Percentiles rank a stretch among this genome's conserved stretches.
phyloP scores from a whole-genome alignment of 2,329 filamentous ascomycete genomes.

The Fusarium hostae region DNA sequence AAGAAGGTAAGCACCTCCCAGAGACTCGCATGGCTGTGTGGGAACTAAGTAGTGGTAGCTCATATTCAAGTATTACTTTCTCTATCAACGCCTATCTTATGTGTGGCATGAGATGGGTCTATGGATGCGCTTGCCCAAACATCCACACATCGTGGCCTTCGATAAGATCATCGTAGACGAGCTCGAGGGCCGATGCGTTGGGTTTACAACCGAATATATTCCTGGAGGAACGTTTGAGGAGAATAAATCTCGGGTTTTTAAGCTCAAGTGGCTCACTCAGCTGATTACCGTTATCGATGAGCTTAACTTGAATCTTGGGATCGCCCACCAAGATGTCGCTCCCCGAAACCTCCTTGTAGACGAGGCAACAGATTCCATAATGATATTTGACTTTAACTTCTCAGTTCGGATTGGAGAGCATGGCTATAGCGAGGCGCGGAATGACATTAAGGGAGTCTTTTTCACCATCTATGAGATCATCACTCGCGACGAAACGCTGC shows the following conservation, averaged over 20 bases:
- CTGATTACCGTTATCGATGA: slow-evolving; percentile 47
- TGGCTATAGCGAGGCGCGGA: slow-evolving; percentile 30
- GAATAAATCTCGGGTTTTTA: slow-evolving; percentile 47
- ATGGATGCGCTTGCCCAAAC: slow-evolving; percentile 49
- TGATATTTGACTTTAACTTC: slow-evolving; percentile 53
- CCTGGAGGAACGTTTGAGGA: slow-evolving; percentile 50
- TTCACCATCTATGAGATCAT: slow-evolving; percentile 54
- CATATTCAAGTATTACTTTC: slow-evolving; percentile 52
- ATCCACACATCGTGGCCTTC: slow-evolving; percentile 52
- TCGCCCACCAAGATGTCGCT: slow-evolving; percentile 54
- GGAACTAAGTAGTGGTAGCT: neutral
- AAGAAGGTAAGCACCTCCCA: neutral
- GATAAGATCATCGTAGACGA: slow-evolving; percentile 50
- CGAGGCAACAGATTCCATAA: slow-evolving; percentile 46
- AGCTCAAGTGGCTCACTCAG: slow-evolving; percentile 51
- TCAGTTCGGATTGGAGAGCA: slow-evolving; percentile 37
- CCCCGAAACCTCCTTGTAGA: slow-evolving; percentile 54
- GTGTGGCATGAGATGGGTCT: slow-evolving; percentile 52
- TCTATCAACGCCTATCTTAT: slow-evolving; percentile 26
- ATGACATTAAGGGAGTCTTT: slow-evolving; percentile 50
- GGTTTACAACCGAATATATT: slow-evolving; percentile 51
- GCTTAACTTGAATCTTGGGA: slow-evolving; percentile 52
- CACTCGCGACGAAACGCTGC: slow-evolving; percentile 45
- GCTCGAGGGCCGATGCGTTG: slow-evolving; percentile 48
- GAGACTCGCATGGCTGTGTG: neutral